A percentile compares a stretch with the other conserved stretches of the same genome.
phyloP scores from a whole-genome alignment of 1,284 basidiomycete species.

The Tremellales sp. region DNA sequence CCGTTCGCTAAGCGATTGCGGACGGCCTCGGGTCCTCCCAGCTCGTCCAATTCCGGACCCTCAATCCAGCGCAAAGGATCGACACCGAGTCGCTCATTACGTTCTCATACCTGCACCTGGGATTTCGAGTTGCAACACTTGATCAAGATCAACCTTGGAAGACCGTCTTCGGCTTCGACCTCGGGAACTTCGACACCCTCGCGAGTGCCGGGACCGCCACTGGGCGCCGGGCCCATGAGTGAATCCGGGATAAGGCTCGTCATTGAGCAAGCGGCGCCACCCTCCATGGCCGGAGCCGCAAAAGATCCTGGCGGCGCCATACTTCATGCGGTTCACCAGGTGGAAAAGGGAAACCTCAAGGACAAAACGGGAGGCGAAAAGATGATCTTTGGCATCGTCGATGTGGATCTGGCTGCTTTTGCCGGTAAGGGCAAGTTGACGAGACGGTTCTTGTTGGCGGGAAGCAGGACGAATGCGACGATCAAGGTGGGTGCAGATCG shows the following conservation, averaged over 20 bases:
- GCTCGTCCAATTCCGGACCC: not conserved
- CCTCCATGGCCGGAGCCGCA: not conserved
- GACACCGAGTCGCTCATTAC: constrained; percentile 28
- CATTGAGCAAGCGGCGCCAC: constrained; percentile 27
- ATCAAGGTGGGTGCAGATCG: constrained; percentile 30
- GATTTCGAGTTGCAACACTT: constrained; percentile 38
- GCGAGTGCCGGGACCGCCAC: constrained; percentile 15
- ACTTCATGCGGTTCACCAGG: constrained; percentile 6
- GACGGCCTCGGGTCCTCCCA: not conserved
- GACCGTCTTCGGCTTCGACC: constrained; percentile 14
- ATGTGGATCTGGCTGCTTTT: constrained; percentile 48
- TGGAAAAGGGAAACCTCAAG: constrained; percentile 5
- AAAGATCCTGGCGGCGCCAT: constrained; percentile 2
- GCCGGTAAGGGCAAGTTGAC: constrained; percentile 40
- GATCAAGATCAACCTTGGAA: constrained; percentile 36
- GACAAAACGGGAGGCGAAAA: constrained; percentile 10
- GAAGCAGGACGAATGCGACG: constrained; percentile 47
- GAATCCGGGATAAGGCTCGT: constrained; percentile 38
- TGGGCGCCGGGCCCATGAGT: constrained; percentile 38
- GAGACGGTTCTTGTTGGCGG: constrained; percentile 41
- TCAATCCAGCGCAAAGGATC: constrained; percentile 26
- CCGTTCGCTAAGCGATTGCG: no score
- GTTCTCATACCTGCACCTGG: constrained; percentile 39
- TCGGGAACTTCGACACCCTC: constrained; percentile 4
- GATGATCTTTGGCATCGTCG: constrained; percentile 37